Conservation (phyloP, 768 basidiomycete species). For the Psilocybe subaeruginosa region DNA sequence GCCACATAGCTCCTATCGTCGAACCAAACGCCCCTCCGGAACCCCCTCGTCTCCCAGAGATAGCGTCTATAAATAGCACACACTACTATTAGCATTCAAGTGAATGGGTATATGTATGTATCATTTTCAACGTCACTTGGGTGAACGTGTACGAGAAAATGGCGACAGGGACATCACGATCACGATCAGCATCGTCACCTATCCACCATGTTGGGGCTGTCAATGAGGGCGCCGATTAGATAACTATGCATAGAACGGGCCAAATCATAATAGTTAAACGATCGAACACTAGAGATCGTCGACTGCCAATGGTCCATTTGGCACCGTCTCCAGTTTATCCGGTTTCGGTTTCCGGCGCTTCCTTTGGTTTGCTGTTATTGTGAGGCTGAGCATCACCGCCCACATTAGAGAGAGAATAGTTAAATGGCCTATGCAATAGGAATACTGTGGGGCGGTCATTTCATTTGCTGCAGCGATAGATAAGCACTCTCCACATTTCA, state of each 20-base stretch:
- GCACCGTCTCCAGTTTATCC: background rate
- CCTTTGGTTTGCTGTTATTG: background rate
- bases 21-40: background rate
- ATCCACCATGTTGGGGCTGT: background rate
- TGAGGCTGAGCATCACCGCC: no score
- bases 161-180: background rate
- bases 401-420: no score
- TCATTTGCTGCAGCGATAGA: background rate
- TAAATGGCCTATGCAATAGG: no score
- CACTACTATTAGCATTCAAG: background rate
- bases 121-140: background rate
- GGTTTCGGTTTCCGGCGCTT: background rate
- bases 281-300: background rate
- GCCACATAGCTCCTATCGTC: background rate
- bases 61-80: background rate
- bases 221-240: background rate
- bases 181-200: background rate
- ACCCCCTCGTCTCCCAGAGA: background rate
- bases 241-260: background rate
- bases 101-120: background rate
- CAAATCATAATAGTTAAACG: background rate
- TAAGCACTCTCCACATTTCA: background rate
- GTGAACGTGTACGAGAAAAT: background rate
- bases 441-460: no score
- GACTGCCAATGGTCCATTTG: background rate